Base-by-base conservation (phyloP, 2,329 filamentous ascomycete species). In the Fusarium cyanostomum region DNA sequence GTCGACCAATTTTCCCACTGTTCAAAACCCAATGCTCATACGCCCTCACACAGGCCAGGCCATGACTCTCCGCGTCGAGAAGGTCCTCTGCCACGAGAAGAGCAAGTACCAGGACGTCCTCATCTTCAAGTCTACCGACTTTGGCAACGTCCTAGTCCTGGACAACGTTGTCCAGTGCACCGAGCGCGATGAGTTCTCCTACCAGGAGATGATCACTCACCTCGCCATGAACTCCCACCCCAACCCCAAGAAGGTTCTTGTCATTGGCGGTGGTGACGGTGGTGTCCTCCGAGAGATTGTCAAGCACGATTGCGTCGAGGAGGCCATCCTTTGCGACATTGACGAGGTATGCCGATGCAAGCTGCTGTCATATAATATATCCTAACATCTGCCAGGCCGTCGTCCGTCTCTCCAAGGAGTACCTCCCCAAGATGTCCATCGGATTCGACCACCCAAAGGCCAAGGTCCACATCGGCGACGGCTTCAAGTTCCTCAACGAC, bases 121-220 rank as follows among this genome's bases (percentile, higher is more conserved):
- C 73, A 92, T 98, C 84, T 99, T 99, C 84, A 91, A 99, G 86
- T 97, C 92, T 72, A 96, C 90, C 83, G 89, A 98, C 86, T 91
- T 98, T 80, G 95, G 95, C 79, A 96, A 89, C 75, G 94, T 98
- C 62, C 86, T 99, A 57, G 94, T 99, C 65, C 88, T 99, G 71
- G 95, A 99, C 86, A 98, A 98, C 78, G 95, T 97, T 78, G 97
- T 99, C 80, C 95, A 99, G 83, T 93, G 89, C 87, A 98, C 95
- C 71, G 95, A 99, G 88, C 90, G 94, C 69, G 93, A 99, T 77
- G 95, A 99, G 84, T 99, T 98, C 86, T 92, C 94, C 73, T 97
- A 97, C 88, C 95, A 99, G 86, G 95, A 99, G 87, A 99, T 99
- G 95, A 99, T 99, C 81, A 94, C 94, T 72, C 93, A 99, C 82